Base-by-base conservation (phyloP, 257 asterid genomes). In the Thymus mandschuricus region DNA sequence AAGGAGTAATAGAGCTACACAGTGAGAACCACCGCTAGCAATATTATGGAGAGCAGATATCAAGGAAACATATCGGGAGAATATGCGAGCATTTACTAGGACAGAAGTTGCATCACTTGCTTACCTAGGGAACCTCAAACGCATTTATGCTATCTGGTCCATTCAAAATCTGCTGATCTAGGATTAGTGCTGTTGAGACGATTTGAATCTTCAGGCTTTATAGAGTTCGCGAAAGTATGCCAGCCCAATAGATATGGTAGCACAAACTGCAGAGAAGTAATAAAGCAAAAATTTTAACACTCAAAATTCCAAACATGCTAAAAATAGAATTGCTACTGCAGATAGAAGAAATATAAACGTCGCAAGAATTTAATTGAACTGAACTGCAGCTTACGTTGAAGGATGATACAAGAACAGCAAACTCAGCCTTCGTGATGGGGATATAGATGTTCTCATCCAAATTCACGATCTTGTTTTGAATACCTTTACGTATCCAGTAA, bases 201-300 rank as follows among this genome's bases (percentile, higher is more conserved):
- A 73, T 69, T 84, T 66, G 86, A 59, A 60, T 86, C 97, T 54
- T 89, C 97, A 15, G 96, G 92, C 79, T 65, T 86, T 54, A 88
- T 76, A 71, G 97, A 81, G 78, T 77, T 87, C 41, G 84, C 95
- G 55, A 88, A 88, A 69, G 96, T 84, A 74, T 91, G 86, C 98
- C 98, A 94, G 30, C 98, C 98, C 71, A 94, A 41, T 46, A 94
- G 90, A 88, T 85, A 86, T 28, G 98, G 97, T 68, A 94, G 40
- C 61, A 94, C 68, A 73, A 81, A 94, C 99, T 94, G 96, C 89
- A 77, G 41, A 66, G 28, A 64, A 65, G 52, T 64, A 65, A 34
- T 58, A 75, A 29, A 60, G 66, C 65, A 68, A 28, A 56, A 21
- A 60, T 46, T 63, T 60, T 56, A 75, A 79, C 61, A 33, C 50